Evolutionary conservation across 352 stramenopile genomes (phyloP).

Genomic region (Phytophthora melonis): DNA sequence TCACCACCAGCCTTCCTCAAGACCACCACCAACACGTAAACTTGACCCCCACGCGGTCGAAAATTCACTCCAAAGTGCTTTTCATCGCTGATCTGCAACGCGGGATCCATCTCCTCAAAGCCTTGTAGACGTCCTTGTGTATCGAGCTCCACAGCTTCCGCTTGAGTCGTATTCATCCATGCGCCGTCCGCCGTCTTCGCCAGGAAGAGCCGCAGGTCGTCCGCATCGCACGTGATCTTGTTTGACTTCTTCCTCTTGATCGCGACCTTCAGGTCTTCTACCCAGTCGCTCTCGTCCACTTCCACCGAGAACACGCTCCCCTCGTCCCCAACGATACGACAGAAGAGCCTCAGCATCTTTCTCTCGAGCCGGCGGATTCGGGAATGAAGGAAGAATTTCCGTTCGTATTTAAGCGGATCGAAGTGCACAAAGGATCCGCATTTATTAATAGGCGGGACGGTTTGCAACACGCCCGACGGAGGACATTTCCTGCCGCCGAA

Average conservation of each 20-base stretch:
- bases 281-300: neutral
- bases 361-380: neutral
- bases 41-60: neutral
- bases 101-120: neutral
- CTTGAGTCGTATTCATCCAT: neutral
- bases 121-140: neutral
- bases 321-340: neutral
- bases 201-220: neutral
- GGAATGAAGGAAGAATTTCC: neutral
- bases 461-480: conserved; percentile 83
- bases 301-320: neutral
- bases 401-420: too few relatives aligned
- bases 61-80: neutral
- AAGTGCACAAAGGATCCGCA: too few relatives aligned
- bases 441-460: too few relatives aligned
- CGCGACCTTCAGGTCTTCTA: neutral
- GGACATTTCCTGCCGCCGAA: conserved; percentile 92
- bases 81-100: neutral
- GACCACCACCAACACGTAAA: neutral
- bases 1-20: neutral
- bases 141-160: too few relatives aligned
- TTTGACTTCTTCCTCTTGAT: too few relatives aligned
- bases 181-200: neutral
- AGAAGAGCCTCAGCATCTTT: neutral
- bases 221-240: too few relatives aligned